Conservation (phyloP, 345 rosid genomes). For the Pseudoturritis turrita region DNA sequence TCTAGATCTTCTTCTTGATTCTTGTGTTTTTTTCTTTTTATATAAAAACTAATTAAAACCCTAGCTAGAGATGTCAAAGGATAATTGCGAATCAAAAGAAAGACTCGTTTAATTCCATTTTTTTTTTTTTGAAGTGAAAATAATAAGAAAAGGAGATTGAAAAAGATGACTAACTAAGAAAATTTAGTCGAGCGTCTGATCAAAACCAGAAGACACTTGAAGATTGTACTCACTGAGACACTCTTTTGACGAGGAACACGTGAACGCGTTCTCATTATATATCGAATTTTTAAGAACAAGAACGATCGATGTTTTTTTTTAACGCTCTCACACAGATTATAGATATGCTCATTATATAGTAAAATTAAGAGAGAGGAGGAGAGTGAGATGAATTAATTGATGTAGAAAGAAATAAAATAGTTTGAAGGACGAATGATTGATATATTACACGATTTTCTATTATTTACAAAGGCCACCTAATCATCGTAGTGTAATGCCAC, state of each 20-base stretch:
- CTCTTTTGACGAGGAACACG: slow-evolving; percentile 23
- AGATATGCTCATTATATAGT: slow-evolving; percentile 14
- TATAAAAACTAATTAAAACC: not conserved
- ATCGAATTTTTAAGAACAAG: not conserved
- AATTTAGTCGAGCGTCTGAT: slow-evolving; percentile 27
- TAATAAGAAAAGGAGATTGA: not conserved
- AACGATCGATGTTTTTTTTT: not conserved
- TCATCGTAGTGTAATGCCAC: not conserved
- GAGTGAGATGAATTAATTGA: not conserved
- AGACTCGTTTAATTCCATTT: not conserved
- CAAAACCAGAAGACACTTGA: slow-evolving; percentile 32
- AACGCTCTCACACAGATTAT: not conserved
- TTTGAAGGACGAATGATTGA: not conserved
- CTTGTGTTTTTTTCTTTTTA: not conserved
- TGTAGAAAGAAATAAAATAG: not conserved
- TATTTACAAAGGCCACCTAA: not conserved
- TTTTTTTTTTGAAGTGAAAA: not conserved
- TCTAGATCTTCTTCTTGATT: not conserved
- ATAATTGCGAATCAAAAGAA: not conserved
- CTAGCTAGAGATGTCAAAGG: slow-evolving; percentile 2
- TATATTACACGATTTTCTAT: not conserved
- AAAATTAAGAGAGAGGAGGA: not conserved
- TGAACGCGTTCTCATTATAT: slow-evolving; percentile 13
- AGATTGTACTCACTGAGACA: slow-evolving; percentile 28
- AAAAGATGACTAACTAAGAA: not conserved